Evolutionary conservation across 2,329 filamentous ascomycete genomes (phyloP).

Genomic region (Botrytis cinerea): DNA sequence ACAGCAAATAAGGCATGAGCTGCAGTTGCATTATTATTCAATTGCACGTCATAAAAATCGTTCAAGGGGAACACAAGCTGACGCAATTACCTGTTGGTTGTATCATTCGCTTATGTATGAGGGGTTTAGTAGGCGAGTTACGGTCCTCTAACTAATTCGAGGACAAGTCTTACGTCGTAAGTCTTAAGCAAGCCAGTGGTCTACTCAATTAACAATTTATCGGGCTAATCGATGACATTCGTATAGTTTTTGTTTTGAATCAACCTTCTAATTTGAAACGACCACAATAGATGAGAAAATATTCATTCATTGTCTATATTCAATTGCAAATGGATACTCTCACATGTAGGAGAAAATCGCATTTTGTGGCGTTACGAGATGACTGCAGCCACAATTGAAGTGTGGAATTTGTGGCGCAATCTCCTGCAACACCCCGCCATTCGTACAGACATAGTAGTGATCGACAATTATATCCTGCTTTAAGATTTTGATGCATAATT

Average conservation of each 20-base stretch:
- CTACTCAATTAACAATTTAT: neutral
- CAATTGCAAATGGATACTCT: neutral
- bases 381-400: neutral
- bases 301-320: neutral
- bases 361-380: neutral
- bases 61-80: neutral
- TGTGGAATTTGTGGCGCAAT: constrained; percentile 7
- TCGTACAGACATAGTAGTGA: neutral
- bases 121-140: neutral
- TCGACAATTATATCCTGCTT: constrained; percentile 9
- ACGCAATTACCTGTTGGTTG: neutral
- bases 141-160: neutral
- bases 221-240: no score
- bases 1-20: neutral
- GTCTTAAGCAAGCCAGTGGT: neutral
- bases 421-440: neutral
- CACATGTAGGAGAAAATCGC: neutral
- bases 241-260: neutral
- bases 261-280: neutral
- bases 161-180: neutral
- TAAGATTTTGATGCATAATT: constrained; percentile 9
- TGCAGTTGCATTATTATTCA: neutral
- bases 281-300: neutral
- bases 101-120: neutral
- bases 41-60: neutral